These are phyloP conservation scores for Chloropicon primus DNA, from an alignment of 139 green algal species.

Conservation along the genomic window DNA sequence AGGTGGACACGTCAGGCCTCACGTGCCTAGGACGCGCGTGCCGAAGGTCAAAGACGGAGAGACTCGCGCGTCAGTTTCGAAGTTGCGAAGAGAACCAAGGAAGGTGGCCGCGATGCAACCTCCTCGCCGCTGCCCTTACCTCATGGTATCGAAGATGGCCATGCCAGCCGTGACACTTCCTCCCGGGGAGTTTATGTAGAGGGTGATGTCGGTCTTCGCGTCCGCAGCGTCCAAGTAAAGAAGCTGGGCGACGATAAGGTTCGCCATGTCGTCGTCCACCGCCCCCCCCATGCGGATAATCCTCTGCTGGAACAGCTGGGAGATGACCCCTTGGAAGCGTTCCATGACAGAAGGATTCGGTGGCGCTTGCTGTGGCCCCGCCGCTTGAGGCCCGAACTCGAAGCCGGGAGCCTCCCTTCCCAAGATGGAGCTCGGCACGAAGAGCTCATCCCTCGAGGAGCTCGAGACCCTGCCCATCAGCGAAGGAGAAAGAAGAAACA, in stretches of 20 bases:
- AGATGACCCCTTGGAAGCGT: constrained; percentile 92
- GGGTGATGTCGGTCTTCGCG: constrained; percentile 65
- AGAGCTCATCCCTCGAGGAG: neutral
- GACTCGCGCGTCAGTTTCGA: neutral
- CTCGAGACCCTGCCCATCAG: neutral
- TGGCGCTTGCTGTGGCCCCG: constrained; percentile 15
- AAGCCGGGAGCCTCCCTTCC: neutral
- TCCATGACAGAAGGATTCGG: constrained; percentile 86
- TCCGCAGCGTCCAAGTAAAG: constrained; percentile 77
- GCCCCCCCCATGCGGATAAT: constrained; percentile 59
- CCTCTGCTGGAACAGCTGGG: constrained; percentile 47
- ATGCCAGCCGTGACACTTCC: constrained; percentile 72
- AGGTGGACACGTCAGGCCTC: constrained; percentile 83
- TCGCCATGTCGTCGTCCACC: constrained; percentile 99
- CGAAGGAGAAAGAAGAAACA: neutral
- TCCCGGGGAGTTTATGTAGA: constrained; percentile 98
- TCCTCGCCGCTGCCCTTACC: too few relatives aligned
- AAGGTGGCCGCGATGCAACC: too few relatives aligned
- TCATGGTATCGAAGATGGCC: constrained; percentile 99
- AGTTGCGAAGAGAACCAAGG: too few relatives aligned
- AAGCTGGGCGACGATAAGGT: constrained; percentile 95
- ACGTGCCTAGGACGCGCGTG: constrained; percentile 74
- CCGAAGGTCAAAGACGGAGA: neutral
- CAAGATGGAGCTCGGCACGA: neutral
- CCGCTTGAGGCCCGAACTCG: neutral